phyloP scores from a whole-genome alignment of 352 stramenopile genomes.

The Globisporangium camurandrum region DNA sequence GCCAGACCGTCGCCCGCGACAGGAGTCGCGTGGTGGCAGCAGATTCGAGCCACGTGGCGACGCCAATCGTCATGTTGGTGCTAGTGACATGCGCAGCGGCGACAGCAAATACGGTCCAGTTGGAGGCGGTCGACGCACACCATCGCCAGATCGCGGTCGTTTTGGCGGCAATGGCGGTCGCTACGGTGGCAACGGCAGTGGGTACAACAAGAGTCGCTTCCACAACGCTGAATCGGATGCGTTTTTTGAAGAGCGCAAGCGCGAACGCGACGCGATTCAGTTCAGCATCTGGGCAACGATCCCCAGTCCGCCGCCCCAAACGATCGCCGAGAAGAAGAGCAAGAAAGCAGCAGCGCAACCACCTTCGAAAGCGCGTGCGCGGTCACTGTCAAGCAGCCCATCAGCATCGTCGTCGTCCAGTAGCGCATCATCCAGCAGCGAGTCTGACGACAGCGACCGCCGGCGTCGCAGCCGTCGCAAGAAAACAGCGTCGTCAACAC shows the following conservation, averaged over 20 bases:
- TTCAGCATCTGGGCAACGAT: slow-evolving; percentile 77
- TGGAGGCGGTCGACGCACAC: background rate
- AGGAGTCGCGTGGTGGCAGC: background rate
- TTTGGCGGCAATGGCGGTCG: slow-evolving; percentile 7
- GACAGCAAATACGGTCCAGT: slow-evolving; percentile 12
- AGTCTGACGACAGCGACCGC: slow-evolving; percentile 6
- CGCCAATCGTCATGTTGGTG: slow-evolving; percentile 1
- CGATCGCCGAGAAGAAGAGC: slow-evolving; percentile 37
- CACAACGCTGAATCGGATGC: slow-evolving; percentile 36
- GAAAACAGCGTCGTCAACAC: slow-evolving; percentile 14
- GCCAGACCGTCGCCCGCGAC: slow-evolving; percentile 5
- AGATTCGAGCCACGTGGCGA: background rate
- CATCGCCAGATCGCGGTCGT: slow-evolving; percentile 12
- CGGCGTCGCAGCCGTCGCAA: slow-evolving; percentile 17
- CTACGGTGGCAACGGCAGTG: slow-evolving; percentile 3
- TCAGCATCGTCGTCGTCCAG: slow-evolving; percentile 20
- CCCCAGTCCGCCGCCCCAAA: slow-evolving; percentile 52
- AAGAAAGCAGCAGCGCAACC: slow-evolving; percentile 32
- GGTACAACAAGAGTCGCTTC: slow-evolving; percentile 17
- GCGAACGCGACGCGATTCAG: slow-evolving; percentile 39
- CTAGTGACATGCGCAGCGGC: background rate
- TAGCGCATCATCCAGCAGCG: slow-evolving; percentile 18
- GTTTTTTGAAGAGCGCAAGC: slow-evolving; percentile 73
- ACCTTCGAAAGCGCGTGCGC: too few species aligned
- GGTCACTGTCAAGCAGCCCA: slow-evolving; percentile 23